Percentiles rank a stretch among this genome's conserved stretches.
phyloP scores from a whole-genome alignment of 1,284 basidiomycete species.

The Apiotrichum brassicae region DNA sequence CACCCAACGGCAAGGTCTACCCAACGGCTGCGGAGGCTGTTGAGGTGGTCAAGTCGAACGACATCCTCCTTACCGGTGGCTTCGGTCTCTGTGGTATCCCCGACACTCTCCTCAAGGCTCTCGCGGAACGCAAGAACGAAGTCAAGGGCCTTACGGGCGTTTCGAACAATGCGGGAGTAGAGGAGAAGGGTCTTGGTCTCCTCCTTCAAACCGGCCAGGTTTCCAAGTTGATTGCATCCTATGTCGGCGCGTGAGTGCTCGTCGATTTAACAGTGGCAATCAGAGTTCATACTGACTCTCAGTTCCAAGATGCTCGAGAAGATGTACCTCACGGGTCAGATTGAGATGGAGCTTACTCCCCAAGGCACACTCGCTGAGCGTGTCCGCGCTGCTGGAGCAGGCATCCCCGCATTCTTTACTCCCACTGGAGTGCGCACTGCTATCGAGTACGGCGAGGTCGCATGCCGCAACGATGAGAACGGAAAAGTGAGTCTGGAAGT shows the following conservation, averaged over 20 bases:
- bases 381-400: conserved; percentile 83
- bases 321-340: conserved; percentile 71
- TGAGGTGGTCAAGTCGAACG: conserved; percentile 71
- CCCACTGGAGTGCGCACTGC: conserved; percentile 65
- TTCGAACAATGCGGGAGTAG: conserved; percentile 77
- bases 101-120: conserved; percentile 76
- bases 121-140: conserved; percentile 60
- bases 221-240: conserved; percentile 75
- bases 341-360: conserved; percentile 80
- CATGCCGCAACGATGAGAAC: conserved; percentile 60
- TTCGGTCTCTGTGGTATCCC: conserved; percentile 46
- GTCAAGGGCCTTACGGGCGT: conserved; percentile 69
- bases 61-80: conserved; percentile 69
- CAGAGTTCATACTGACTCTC: conserved; percentile 1
- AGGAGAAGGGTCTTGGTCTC: conserved; percentile 52
- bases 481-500: conserved; percentile 21
- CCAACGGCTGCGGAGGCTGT: conserved; percentile 70
- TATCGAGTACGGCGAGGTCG: conserved; percentile 13
- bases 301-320: conserved; percentile 49
- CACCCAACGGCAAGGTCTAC: conserved; percentile 59
- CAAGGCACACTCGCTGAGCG: conserved; percentile 88
- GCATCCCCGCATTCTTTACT: conserved; percentile 93
- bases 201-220: conserved; percentile 67
- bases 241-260: conserved; percentile 56
- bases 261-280: no score